Evolutionary conservation across 345 rosid species (phyloP), one percentile per base, ranked within the genome.

Genomic region (Gossypium arboreum): DNA sequence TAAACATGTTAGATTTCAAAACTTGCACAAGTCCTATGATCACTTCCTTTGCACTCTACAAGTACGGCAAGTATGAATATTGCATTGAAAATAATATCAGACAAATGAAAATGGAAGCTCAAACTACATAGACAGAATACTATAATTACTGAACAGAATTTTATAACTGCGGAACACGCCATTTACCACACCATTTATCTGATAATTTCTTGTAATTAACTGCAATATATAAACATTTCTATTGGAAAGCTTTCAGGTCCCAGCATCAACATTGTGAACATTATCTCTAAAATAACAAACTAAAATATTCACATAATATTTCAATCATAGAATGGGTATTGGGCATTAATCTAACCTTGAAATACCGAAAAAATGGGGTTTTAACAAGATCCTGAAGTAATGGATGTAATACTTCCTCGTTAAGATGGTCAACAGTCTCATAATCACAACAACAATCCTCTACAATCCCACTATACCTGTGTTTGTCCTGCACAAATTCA

Each of bases 371-470:
- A 82, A 95, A 95, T 0, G 98, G 89, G 9, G 96, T 91, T 76
- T 77, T 86, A 34, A 93, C 96, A 57, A 95, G 93, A 41, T 91
- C 91, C 72, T 90, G 93, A 68, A 95, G 93, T 43, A 83, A 72
- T 60, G 99, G 97, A 87, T 91, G 78, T 85, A 91, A 80, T 22
- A 88, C 89, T 71, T 90, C 83, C 16, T 77, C 80, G 74, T 95
- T 95, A 7, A 94, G 79, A 73, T 74, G 73, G 74, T 92, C 87
- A 25, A 91, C 98, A 11, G 94, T 91, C 84, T 95, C 90, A 16
- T 93, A 95, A 75, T 93, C 93, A 65, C 99, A 93, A 69, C 94
- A 91, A 79, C 98, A 95, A 66, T 88, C 99, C 84, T 93, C 96
- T 15, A 95, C 88, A 58, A 90, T 80, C 25, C 99, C 99, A 62